Conservation (phyloP, 2,329 filamentous ascomycete species). For the Colletotrichum liriopes region DNA sequence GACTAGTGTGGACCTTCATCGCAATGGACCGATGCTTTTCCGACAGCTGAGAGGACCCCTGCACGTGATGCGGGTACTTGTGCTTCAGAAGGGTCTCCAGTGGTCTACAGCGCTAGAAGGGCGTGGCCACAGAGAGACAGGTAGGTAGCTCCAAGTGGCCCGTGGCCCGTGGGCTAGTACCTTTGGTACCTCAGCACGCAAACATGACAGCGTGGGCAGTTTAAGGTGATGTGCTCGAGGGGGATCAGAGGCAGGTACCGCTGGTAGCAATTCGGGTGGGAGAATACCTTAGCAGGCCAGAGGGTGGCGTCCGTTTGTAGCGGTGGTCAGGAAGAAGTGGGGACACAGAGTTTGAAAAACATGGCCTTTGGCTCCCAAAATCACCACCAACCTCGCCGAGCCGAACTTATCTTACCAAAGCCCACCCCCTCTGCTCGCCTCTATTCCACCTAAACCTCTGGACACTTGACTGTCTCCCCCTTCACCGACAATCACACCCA, state of each 20-base stretch:
- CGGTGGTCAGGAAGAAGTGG: constrained; percentile 40
- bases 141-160: constrained; percentile 18
- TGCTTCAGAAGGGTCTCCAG: constrained; percentile 35
- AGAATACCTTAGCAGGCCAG: constrained; percentile 34
- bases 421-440: constrained; percentile 39
- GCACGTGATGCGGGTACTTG: constrained; percentile 41
- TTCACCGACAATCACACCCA: constrained; percentile 43
- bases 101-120: constrained; percentile 30
- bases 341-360: constrained; percentile 44
- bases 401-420: constrained; percentile 42
- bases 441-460: constrained; percentile 42
- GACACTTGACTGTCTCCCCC: constrained; percentile 41
- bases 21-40: constrained; percentile 40
- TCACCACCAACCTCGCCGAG: constrained; percentile 46
- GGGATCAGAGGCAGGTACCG: not conserved
- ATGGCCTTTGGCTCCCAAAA: constrained; percentile 46
- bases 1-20: constrained; percentile 28
- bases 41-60: constrained; percentile 20
- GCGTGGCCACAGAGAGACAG: constrained; percentile 16
- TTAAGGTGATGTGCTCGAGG: not conserved
- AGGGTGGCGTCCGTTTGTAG: constrained; percentile 40
- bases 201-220: constrained; percentile 22
- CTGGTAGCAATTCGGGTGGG: constrained; percentile 4
- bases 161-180: constrained; percentile 21
- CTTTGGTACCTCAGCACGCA: constrained; percentile 20